Conservation (phyloP, 768 basidiomycete genomes). For the Lyophyllum decastes region DNA sequence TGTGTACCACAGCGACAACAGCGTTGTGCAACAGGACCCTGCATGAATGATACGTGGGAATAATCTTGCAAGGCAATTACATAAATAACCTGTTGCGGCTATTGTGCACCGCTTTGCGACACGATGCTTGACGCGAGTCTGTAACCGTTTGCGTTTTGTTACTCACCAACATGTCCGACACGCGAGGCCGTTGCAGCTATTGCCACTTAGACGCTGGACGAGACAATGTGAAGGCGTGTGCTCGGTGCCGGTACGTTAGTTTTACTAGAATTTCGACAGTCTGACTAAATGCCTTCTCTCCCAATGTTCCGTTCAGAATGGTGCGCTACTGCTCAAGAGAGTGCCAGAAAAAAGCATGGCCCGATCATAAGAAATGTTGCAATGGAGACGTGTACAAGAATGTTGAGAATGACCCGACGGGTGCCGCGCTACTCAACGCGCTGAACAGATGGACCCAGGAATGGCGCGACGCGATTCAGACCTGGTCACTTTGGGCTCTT, state of each 20-base stretch:
- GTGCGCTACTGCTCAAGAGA: slow-evolving; percentile 14
- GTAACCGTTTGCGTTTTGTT: neutral
- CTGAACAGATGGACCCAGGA: slow-evolving; percentile 8
- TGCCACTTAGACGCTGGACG: slow-evolving; percentile 5
- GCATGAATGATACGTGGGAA: slow-evolving; percentile 21
- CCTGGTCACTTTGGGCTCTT: slow-evolving; percentile 5
- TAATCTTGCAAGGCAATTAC: neutral
- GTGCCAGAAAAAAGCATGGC: slow-evolving; percentile 14
- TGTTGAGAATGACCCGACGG: slow-evolving; percentile 5
- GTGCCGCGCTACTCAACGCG: neutral
- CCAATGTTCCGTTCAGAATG: neutral
- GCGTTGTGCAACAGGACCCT: neutral
- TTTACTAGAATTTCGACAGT: neutral
- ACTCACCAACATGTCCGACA: slow-evolving; percentile 5
- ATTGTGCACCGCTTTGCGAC: neutral
- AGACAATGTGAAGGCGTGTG: slow-evolving; percentile 11
- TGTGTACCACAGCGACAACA: slow-evolving; percentile 1
- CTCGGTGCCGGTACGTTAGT: slow-evolving; percentile 5
- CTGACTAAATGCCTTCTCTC: neutral
- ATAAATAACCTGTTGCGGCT: neutral
- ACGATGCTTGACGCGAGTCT: neutral
- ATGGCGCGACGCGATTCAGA: slow-evolving; percentile 10
- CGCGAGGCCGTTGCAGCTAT: slow-evolving; percentile 8
- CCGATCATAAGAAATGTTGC: slow-evolving; percentile 5
- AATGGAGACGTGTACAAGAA: slow-evolving; percentile 8